A percentile compares a stretch with the other conserved stretches of the same genome.
Conservation (phyloP, 2,329 filamentous ascomycete species). For the Fonsecaea multimorphosa region DNA sequence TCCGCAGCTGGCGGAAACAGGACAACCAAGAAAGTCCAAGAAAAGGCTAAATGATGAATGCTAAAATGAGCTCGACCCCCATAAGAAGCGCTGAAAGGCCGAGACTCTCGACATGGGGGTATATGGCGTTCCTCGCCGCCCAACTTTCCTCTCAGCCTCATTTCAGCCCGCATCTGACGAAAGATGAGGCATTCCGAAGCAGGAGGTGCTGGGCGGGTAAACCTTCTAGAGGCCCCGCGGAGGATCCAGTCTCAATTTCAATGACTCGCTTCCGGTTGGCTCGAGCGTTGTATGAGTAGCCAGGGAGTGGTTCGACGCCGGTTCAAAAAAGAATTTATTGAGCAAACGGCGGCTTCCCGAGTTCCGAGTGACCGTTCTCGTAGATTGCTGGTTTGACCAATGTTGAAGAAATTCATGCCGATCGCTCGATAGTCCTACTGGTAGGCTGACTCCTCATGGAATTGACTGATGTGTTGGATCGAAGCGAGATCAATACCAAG, state of each 20-base stretch:
- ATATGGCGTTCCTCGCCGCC: background rate
- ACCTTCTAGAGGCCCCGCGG: background rate
- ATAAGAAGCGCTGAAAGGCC: conserved; percentile 11
- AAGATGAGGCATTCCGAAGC: conserved; percentile 9
- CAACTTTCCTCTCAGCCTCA: conserved; percentile 7
- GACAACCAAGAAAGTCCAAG: conserved; percentile 19
- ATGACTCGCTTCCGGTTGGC: background rate
- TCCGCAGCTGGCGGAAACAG: conserved; percentile 17
- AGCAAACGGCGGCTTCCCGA: background rate
- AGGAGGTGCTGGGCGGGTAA: conserved; percentile 17
- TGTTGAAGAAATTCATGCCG: background rate
- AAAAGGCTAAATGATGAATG: conserved; percentile 11
- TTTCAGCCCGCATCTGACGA: conserved; percentile 7
- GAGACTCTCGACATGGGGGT: conserved; percentile 6
- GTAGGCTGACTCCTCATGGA: background rate
- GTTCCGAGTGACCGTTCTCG: background rate
- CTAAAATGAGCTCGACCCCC: conserved; percentile 3
- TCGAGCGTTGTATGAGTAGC: background rate
- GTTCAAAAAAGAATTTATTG: background rate
- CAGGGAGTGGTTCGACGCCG: background rate
- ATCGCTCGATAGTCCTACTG: background rate
- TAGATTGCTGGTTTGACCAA: background rate
- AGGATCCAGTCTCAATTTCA: background rate
- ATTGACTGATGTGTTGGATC: background rate
- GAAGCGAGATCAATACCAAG: background rate